Percentiles rank a stretch among this genome's conserved stretches.
These are phyloP conservation scores for Pseudozyma pruni DNA, from an alignment of 1,284 basidiomycete genomes.

Conservation along the genomic window DNA sequence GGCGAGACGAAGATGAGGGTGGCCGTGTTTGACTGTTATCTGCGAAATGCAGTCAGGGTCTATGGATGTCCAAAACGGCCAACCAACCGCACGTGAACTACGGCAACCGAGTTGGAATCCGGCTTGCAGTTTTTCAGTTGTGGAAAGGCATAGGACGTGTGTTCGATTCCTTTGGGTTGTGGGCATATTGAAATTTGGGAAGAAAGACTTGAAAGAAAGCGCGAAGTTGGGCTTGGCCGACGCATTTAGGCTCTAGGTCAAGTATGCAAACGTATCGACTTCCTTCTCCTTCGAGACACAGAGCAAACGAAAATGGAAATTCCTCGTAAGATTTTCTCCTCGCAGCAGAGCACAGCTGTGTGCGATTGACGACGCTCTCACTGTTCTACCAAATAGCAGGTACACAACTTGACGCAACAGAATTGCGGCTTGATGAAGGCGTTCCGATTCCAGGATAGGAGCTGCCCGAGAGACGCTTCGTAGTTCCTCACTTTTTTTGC, in stretches of 20 bases:
- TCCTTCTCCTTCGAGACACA: background rate
- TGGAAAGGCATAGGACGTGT: too few relatives aligned
- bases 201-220: too few relatives aligned
- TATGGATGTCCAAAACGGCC: too few relatives aligned
- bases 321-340: constrained; percentile 17
- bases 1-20: too few relatives aligned
- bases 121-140: background rate
- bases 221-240: constrained; percentile 30
- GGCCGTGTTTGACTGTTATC: too few relatives aligned
- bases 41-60: too few relatives aligned
- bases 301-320: too few relatives aligned
- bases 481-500: constrained; percentile 10
- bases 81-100: too few relatives aligned
- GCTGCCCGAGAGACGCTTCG: background rate
- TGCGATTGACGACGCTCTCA: background rate
- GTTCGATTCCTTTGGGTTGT: constrained; percentile 4
- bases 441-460: constrained; percentile 8
- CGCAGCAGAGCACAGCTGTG: too few relatives aligned
- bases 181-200: too few relatives aligned
- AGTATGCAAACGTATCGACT: constrained; percentile 10
- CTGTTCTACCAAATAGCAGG: background rate
- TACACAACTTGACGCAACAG: too few relatives aligned
- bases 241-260: constrained; percentile 38
- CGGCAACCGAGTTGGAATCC: constrained; percentile 6
- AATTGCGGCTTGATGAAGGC: too few relatives aligned